Percentiles rank a stretch among this genome's conserved stretches.
Evolutionary conservation across 179 eudicot genomes (phyloP).

Genomic region (Camellia oleifera): DNA sequence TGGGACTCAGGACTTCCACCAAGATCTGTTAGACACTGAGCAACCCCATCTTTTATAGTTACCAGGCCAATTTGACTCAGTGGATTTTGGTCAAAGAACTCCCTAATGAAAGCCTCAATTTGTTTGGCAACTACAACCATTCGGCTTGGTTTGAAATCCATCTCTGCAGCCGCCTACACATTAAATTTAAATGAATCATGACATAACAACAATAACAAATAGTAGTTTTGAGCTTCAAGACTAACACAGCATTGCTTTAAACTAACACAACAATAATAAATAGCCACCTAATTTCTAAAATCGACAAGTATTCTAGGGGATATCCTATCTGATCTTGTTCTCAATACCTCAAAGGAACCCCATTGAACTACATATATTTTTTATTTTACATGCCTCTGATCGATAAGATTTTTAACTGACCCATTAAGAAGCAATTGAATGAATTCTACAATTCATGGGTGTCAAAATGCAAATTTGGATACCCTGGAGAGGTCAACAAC

Average conservation of each 20-base stretch:
- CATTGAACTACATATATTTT: not conserved
- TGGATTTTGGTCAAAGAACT: slow-evolving; percentile 94
- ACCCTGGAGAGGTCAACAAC: slow-evolving; percentile 87
- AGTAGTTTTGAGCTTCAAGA: not conserved
- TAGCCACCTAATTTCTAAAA: not conserved
- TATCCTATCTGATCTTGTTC: not conserved
- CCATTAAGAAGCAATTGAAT: slow-evolving; percentile 6
- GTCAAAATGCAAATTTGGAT: slow-evolving; percentile 15
- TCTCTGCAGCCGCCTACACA: slow-evolving; percentile 81
- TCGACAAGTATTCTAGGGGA: not conserved
- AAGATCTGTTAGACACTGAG: slow-evolving; percentile 77
- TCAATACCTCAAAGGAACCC: slow-evolving; percentile 8
- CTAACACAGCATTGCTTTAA: not conserved
- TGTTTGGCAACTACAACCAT: slow-evolving; percentile 84
- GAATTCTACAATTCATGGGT: not conserved
- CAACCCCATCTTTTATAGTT: slow-evolving; percentile 80
- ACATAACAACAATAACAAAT: not conserved
- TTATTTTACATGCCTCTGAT: not conserved
- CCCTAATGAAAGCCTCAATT: slow-evolving; percentile 81
- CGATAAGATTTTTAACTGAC: not conserved
- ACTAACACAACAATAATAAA: not conserved
- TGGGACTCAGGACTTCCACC: slow-evolving; percentile 98
- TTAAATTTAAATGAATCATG: slow-evolving; percentile 9
- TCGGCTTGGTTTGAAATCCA: slow-evolving; percentile 87
- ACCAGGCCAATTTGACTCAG: slow-evolving; percentile 88